Evolutionary conservation across 805 yeast genomes (phyloP), one percentile per base, ranked within the genome.

Genomic region (Blastobotrys peoriensis): DNA sequence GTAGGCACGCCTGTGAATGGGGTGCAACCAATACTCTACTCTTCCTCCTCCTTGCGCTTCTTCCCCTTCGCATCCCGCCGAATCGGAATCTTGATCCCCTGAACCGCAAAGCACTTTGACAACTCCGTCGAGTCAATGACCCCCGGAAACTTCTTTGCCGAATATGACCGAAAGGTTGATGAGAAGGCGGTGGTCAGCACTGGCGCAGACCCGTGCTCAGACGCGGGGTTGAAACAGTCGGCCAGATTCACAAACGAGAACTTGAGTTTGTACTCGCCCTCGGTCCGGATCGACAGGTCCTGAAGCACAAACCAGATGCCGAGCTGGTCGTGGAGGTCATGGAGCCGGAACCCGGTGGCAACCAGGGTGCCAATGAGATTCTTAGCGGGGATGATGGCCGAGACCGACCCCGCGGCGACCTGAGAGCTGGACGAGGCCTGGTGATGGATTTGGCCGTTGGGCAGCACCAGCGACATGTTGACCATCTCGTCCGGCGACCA

Each of bases 81-180:
- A 20, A 69, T 62, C 10, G 73, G 69, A 15, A 70, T 67, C 45
- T 65, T 64, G 44, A 69, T 62, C 15, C 74, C 74, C 51, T 70
- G 74, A 33, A 62, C 56, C 2, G 69, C 73, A 57, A 70, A 69
- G 17, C 68, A 62, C 30, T 66, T 51, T 28, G 71, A 67, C 25
- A 69, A 56, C 2, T 64, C 60, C 2, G 70, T 64, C 27, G 67
- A 58, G 36, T 69, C 73, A 36, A 66, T 67, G 16, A 70, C 74
- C 4, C 74, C 74, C 1, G 74, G 74, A 48, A 69, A 70, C 50
- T 61, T 64, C 48, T 70, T 70, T 0, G 74, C 73, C 28, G 69
- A 63, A 47, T 62, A 70, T 3, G 68, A 72, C 33, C 54, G 57
- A 56, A 69, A 68, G 3, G 56, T 47, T 6, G 63, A 58, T 10